These are phyloP conservation scores for Gaultheria prostrata DNA, from an alignment of 148 eudicot genomes.

Conservation along the genomic window DNA sequence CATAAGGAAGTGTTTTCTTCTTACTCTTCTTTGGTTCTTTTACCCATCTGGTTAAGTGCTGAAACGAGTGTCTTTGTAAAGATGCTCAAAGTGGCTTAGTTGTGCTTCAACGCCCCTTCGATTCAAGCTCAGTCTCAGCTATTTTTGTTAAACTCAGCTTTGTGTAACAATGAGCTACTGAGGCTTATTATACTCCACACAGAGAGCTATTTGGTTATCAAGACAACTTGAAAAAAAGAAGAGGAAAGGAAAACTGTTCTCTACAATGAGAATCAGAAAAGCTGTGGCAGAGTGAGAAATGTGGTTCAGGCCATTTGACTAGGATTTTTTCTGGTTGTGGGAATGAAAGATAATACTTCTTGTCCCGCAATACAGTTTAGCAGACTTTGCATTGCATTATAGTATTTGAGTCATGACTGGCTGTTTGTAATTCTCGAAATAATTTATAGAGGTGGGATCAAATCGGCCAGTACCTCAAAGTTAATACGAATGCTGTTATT, in stretches of 20 bases:
- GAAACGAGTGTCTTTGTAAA: neutral
- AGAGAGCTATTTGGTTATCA: neutral
- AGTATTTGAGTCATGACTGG: neutral
- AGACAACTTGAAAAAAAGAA: neutral
- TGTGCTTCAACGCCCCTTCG: neutral
- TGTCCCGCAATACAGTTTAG: neutral
- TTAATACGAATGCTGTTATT: neutral
- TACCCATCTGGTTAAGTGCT: neutral
- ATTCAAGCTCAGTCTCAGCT: neutral
- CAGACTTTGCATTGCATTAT: neutral
- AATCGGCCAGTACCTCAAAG: neutral
- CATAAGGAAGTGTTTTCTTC: neutral
- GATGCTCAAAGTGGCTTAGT: neutral
- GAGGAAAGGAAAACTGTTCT: neutral
- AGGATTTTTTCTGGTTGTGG: slow-evolving; percentile 2
- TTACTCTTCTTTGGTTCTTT: neutral
- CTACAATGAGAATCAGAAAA: neutral
- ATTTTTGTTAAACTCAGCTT: neutral
- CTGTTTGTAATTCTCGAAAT: neutral
- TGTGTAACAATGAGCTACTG: neutral
- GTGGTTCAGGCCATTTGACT: neutral
- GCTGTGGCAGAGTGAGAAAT: neutral
- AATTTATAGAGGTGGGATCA: neutral
- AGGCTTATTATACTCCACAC: neutral
- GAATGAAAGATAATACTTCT: neutral